Conservation (phyloP, 2,329 filamentous ascomycete species). For the Macrophomina phaseolina region DNA sequence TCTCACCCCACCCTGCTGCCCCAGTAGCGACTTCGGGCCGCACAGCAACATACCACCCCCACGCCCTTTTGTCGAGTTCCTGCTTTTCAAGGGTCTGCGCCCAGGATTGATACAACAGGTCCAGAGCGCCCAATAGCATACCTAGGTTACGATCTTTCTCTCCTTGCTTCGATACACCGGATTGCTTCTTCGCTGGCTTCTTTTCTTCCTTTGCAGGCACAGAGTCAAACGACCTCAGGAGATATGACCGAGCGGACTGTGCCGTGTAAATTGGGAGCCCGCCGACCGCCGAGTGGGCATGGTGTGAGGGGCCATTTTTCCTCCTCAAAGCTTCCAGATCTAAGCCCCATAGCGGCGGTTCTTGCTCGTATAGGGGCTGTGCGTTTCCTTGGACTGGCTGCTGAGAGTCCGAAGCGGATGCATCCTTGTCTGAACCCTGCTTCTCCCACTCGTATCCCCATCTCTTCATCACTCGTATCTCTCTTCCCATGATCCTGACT, state of each 20-base stretch:
- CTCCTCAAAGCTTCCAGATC: slow-evolving; percentile 62
- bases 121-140: slow-evolving; percentile 71
- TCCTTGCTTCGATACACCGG: slow-evolving; percentile 56
- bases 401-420: slow-evolving; percentile 34
- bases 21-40: slow-evolving; percentile 78
- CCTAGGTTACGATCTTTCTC: slow-evolving; percentile 74
- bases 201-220: slow-evolving; percentile 4
- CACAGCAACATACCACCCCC: slow-evolving; percentile 80
- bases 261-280: slow-evolving; percentile 76
- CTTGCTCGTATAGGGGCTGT: slow-evolving; percentile 36
- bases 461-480: slow-evolving; percentile 76
- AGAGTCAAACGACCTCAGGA: slow-evolving; percentile 61
- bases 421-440: slow-evolving; percentile 19
- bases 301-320: slow-evolving; percentile 43
- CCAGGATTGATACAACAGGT: slow-evolving; percentile 78
- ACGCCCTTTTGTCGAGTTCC: slow-evolving; percentile 77
- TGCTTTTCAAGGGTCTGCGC: slow-evolving; percentile 62
- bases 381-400: slow-evolving; percentile 30
- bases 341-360: slow-evolving; percentile 63
- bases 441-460: slow-evolving; percentile 70
- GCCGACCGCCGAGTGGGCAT: slow-evolving; percentile 33
- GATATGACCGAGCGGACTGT: slow-evolving; percentile 67
- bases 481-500: slow-evolving; percentile 73
- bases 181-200: slow-evolving; percentile 58
- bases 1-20: slow-evolving; percentile 81